Conservation (phyloP, 495 filamentous ascomycete genomes). For the Penicillium taxi region DNA sequence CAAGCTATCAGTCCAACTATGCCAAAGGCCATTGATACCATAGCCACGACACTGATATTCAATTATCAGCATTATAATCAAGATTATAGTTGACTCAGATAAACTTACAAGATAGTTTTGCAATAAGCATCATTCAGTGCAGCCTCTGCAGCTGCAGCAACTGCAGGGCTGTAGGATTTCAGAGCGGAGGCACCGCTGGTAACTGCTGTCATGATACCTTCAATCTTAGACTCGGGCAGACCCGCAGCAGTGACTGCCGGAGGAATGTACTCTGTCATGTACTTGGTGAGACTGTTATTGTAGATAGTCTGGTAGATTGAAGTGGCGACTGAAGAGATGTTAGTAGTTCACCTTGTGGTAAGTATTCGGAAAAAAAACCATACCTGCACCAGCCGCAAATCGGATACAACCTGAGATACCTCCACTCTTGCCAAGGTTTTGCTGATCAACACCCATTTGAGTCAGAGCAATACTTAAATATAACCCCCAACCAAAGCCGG, state of each 20-base stretch:
- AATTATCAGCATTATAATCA: not conserved
- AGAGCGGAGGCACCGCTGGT: slow-evolving; percentile 10
- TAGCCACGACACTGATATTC: slow-evolving; percentile 14
- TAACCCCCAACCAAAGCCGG: slow-evolving; percentile 19
- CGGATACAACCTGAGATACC: slow-evolving; percentile 21
- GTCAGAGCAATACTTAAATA: slow-evolving; percentile 22
- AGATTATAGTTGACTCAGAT: not conserved
- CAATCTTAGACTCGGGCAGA: slow-evolving; percentile 13
- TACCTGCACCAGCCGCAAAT: slow-evolving; percentile 21
- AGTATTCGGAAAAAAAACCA: slow-evolving; percentile 2
- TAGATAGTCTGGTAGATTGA: slow-evolving; percentile 19
- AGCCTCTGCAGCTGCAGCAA: slow-evolving; percentile 14
- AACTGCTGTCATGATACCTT: slow-evolving; percentile 11
- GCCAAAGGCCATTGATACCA: slow-evolving; percentile 23
- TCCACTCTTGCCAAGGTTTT: slow-evolving; percentile 21
- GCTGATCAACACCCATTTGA: slow-evolving; percentile 21
- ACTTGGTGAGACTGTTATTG: slow-evolving; percentile 14
- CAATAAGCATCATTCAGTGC: slow-evolving; percentile 16
- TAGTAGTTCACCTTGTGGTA: not conserved
- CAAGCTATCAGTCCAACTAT: slow-evolving; percentile 18
- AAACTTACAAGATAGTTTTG: slow-evolving; percentile 21
- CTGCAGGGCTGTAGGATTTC: slow-evolving; percentile 12
- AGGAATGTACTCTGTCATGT: slow-evolving; percentile 12
- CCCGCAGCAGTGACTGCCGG: slow-evolving; percentile 13
- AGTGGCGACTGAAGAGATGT: slow-evolving; percentile 11